Evolutionary conservation across 805 yeast species (phyloP), one percentile per base, ranked within the genome.

Genomic region (Sugiyamaella boreocaroliniensis): DNA sequence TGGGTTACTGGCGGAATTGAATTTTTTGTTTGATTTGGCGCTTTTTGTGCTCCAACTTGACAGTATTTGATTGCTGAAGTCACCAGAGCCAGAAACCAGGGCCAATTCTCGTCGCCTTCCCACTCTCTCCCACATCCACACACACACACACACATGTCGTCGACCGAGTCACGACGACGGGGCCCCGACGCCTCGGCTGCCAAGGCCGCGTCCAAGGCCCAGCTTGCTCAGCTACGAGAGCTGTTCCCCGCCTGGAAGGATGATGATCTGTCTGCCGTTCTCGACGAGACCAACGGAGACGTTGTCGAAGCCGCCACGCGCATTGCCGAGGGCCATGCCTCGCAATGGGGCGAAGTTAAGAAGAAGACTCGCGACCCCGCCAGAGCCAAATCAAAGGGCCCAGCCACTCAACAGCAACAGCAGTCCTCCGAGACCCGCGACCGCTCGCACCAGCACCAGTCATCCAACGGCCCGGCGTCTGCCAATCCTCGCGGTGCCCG

Each of bases 211-310:
- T 58, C 63, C 49, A 58, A 61, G 53, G 34, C 58, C 40, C 57
- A 78, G 66, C 73, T 80, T 54, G 70, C 70, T 50, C 80, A 86
- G 40, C 78, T 92, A 61, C 69, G 76, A 48, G 98, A 92, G 71
- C 76, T 93, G 75, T 90, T 93, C 73, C 96, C 97, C 44, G 96
- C 87, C 66, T 93, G 99, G 99, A 79, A 86, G 47, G 75, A 78
- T 51, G 95, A 86, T 29, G 99, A 93, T 67, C 80, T 93, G 66
- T 71, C 76, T 45, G 80, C 84, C 50, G 81, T 89, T 54, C 81
- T 90, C 61, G 75, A 76, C 53, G 98, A 93, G 70, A 79, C 84
- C 58, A 76, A 60, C 43, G 76, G 82, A 57, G 89, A 86, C 66
- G 75, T 89, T 60, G 95, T 85, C 65, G 77, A 79, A 44, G 87